These are phyloP conservation scores for Cryoendolithus antarcticus DNA, from an alignment of 2,329 filamentous ascomycete genomes.

Conservation along the genomic window DNA sequence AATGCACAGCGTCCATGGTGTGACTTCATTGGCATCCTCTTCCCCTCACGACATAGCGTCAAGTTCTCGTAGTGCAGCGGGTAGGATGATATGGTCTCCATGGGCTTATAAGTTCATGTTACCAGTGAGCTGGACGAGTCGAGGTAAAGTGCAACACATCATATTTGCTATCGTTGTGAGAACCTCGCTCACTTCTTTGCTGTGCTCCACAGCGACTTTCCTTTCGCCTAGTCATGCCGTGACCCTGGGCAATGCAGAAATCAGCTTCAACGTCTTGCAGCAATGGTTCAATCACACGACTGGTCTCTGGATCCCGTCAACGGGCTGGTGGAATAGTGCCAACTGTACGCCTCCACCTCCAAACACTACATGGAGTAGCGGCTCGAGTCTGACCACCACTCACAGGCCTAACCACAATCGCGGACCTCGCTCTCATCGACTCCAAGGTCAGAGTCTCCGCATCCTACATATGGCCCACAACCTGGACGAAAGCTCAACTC, in stretches of 20 bases:
- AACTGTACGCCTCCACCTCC: constrained; percentile 10
- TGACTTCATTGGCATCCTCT: no score
- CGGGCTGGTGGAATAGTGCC: constrained; percentile 22
- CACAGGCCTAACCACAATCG: constrained; percentile 16
- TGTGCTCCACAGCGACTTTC: no score
- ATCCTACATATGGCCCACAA: constrained; percentile 12
- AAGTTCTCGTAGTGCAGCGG: no score
- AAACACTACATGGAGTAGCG: no score
- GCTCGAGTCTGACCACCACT: not conserved
- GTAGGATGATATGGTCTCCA: no score
- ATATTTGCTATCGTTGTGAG: no score
- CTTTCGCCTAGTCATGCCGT: constrained; percentile 8
- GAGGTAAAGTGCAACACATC: no score
- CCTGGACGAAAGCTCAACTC: constrained; percentile 13
- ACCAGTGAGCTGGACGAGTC: no score
- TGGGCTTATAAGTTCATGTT: no score
- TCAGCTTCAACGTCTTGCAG: constrained; percentile 15
- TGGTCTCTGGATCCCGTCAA: constrained; percentile 21
- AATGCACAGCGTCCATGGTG: no score
- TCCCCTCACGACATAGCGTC: no score
- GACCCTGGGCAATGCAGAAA: constrained; percentile 13
- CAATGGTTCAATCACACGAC: constrained; percentile 20
- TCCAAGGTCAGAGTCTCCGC: constrained; percentile 8
- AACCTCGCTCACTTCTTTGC: no score
- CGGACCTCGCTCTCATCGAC: constrained; percentile 17